Evolutionary conservation across 1,284 basidiomycete species (phyloP), one percentile per base, ranked within the genome.

Genomic region (Sporisorium scitamineum): DNA sequence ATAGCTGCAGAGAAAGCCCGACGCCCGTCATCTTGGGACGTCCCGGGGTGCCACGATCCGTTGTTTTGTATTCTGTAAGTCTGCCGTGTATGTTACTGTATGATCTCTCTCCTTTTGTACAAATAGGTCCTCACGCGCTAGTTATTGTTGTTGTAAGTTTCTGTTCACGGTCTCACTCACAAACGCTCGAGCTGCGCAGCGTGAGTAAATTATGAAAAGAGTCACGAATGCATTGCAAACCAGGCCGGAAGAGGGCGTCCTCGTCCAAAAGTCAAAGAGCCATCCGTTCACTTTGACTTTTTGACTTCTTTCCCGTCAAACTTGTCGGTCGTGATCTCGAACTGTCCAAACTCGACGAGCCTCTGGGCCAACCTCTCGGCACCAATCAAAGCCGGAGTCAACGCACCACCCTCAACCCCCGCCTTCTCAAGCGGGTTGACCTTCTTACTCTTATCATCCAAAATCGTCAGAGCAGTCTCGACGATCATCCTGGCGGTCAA

Each of bases 331-430:
- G 34, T 88, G 76, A 92, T 89, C 56, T 88, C 84, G 53, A 92
- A 89, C 32, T 86, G 84, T 2, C 89, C 90, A 16, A 88, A 89
- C 26, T 87, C 87, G 71, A 88, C 87, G 62, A 95, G 85, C 22
- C 93, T 88, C 73, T 90, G 88, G 16, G 93, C 86, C 55, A 94
- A 82, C 4, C 89, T 89, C 67, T 91, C 90, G 16, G 93, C 94
- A 59, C 94, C 89, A 1, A 92, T 92, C 2, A 90, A 90, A 78
- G 91, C 89, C 0, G 93, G 90, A 1, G 94, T 95, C 53, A 95
- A 87, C 2, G 94, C 86, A 10, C 94, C 94, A 18, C 94, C 94
- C 60, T 60, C 6, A 11, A 59, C 56, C 1, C 45, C 29, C 14
- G 87, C 78, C 32, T 86, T 87, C 1, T 88, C 91, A 7, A 91